Conservation (phyloP, 495 filamentous ascomycete genomes). For the Talaromyces thailandensis region DNA sequence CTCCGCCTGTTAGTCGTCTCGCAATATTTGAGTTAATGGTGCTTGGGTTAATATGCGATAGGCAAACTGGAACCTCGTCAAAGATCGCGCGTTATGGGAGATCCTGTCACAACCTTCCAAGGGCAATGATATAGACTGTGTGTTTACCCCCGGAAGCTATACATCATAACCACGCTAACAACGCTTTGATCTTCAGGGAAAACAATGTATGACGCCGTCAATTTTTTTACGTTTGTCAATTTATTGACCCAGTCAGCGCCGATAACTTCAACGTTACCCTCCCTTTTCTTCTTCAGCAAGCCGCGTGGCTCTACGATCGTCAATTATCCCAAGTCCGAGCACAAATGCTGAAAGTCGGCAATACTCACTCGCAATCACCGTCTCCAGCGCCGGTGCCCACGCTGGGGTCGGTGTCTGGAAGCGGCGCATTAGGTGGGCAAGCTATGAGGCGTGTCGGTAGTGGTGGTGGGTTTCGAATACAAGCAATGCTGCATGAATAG, state of each 20-base stretch:
- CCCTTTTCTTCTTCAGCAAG: slow-evolving; percentile 86
- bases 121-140: slow-evolving; percentile 76
- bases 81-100: slow-evolving; percentile 86
- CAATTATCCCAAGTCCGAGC: slow-evolving; percentile 82
- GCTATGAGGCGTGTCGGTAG: slow-evolving; percentile 50
- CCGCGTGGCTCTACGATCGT: slow-evolving; percentile 88
- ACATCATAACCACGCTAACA: slow-evolving; percentile 18
- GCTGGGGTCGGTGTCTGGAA: slow-evolving; percentile 36
- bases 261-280: slow-evolving; percentile 64
- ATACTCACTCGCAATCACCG: slow-evolving; percentile 33
- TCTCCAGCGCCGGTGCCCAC: slow-evolving; percentile 27
- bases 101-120: slow-evolving; percentile 68
- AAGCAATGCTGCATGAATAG: background rate
- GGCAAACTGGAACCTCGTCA: slow-evolving; percentile 66
- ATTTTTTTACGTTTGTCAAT: background rate
- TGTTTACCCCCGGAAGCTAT: slow-evolving; percentile 12
- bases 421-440: slow-evolving; percentile 42
- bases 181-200: slow-evolving; percentile 50
- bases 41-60: slow-evolving; percentile 13
- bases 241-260: slow-evolving; percentile 33
- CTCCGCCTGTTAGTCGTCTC: slow-evolving; percentile 56
- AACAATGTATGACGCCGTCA: slow-evolving; percentile 50
- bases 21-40: background rate
- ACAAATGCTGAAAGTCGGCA: slow-evolving; percentile 73
- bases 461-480: slow-evolving; percentile 32